Conservation (phyloP, 306 rosid species). For the Fragaria iinumae region DNA sequence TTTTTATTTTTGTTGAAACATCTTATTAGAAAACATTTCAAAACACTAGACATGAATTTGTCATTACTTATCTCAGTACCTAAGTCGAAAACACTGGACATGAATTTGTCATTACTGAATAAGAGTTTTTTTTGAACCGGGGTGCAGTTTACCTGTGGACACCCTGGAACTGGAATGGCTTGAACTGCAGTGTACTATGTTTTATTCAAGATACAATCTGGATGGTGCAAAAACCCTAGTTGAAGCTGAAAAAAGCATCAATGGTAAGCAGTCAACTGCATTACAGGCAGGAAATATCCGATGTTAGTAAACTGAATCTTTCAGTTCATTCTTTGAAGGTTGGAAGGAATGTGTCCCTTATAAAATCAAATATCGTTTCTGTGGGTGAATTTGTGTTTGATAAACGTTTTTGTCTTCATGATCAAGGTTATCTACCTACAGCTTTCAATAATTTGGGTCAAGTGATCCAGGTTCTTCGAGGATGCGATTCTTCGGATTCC, state of each 20-base stretch:
- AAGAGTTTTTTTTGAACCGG: not conserved
- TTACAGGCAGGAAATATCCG: not conserved
- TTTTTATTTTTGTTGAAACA: too few relatives aligned
- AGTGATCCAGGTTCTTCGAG: not conserved
- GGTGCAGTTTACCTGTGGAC: not conserved
- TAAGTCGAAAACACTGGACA: not conserved
- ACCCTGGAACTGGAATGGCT: not conserved
- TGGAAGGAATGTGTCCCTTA: not conserved
- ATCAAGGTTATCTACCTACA: not conserved
- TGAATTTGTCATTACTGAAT: too few relatives aligned
- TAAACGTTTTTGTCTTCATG: not conserved
- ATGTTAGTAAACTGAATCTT: not conserved
- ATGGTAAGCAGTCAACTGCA: not conserved
- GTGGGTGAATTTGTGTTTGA: not conserved
- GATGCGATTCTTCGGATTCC: not conserved
- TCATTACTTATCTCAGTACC: not conserved
- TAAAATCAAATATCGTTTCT: too few relatives aligned
- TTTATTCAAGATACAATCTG: not conserved
- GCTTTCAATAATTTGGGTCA: not conserved
- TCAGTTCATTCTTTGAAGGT: not conserved
- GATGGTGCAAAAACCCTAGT: not conserved
- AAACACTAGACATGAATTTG: too few relatives aligned
- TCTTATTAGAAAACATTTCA: too few relatives aligned
- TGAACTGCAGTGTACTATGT: not conserved
- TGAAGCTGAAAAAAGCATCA: not conserved